These are phyloP conservation scores for Pichiaceae sp. DNA, from an alignment of 1,139 yeast genomes.

Conservation along the genomic window DNA sequence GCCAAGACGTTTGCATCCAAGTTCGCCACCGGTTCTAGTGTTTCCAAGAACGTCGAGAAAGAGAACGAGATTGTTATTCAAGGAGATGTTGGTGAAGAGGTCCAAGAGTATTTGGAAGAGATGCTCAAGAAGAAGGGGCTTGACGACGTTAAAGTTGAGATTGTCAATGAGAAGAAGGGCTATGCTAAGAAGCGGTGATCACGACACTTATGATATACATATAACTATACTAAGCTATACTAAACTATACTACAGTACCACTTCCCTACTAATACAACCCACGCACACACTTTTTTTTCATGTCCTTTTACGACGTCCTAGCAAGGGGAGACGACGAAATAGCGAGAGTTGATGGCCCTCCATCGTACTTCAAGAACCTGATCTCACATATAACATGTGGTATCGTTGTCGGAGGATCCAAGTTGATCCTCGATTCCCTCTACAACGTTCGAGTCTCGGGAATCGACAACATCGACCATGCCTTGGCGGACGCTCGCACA, in stretches of 20 bases:
- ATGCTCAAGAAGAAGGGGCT: constrained; percentile 77
- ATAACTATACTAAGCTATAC: background rate
- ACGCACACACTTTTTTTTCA: constrained; percentile 17
- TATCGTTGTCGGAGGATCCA: constrained; percentile 57
- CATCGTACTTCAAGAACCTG: constrained; percentile 51
- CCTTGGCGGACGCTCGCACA: constrained; percentile 48
- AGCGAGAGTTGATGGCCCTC: constrained; percentile 47
- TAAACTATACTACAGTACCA: background rate
- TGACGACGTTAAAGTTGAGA: constrained; percentile 80
- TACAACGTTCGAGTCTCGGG: constrained; percentile 59
- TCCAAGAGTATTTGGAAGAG: constrained; percentile 65
- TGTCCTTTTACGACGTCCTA: constrained; percentile 71
- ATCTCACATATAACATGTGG: constrained; percentile 66
- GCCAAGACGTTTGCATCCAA: constrained; percentile 90
- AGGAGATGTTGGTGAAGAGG: constrained; percentile 94
- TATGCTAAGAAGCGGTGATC: constrained; percentile 35
- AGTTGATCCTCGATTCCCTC: constrained; percentile 48
- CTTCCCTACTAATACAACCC: too few relatives aligned
- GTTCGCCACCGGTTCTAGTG: constrained; percentile 95
- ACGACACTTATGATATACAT: background rate
- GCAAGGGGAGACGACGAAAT: constrained; percentile 72
- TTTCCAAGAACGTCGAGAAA: constrained; percentile 86
- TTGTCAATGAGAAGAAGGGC: constrained; percentile 72
- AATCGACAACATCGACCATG: constrained; percentile 54
- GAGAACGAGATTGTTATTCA: constrained; percentile 88